Evolutionary conservation across 2,329 filamentous ascomycete genomes (phyloP).

Genomic region (Sclerotinia borealis): DNA sequence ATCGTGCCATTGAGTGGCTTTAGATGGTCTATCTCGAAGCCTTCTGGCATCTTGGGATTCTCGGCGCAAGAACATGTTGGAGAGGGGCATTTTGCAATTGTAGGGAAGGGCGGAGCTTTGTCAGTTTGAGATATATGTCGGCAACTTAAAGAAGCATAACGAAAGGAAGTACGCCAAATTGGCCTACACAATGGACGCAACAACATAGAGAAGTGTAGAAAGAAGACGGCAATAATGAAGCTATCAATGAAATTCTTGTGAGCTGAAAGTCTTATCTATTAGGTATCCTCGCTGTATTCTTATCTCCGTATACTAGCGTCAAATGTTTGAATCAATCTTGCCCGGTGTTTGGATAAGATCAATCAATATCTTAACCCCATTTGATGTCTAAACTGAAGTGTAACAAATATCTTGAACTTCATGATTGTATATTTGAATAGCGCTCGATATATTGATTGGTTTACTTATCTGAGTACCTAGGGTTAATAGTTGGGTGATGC

Average conservation of each 20-base stretch:
- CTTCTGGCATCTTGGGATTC: conserved; percentile 56
- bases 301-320: not conserved
- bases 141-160: not conserved
- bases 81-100: conserved; percentile 53
- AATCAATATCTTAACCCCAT: no score
- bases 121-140: conserved; percentile 1
- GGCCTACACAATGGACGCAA: not conserved
- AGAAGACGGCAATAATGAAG: not conserved
- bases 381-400: no score
- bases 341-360: no score
- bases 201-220: not conserved
- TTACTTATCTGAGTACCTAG: no score
- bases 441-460: no score
- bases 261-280: not conserved
- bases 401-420: no score
- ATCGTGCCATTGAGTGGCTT: conserved; percentile 70
- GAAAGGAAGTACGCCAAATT: not conserved
- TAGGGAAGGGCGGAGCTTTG: conserved; percentile 22
- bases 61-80: conserved; percentile 71
- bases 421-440: no score
- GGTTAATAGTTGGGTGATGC: no score
- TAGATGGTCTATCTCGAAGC: conserved; percentile 68
- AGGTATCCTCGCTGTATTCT: not conserved
- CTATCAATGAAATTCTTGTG: not conserved
- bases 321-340: no score